Base-by-base conservation (phyloP, 306 rosid species). In the Lathyrus sativus region DNA sequence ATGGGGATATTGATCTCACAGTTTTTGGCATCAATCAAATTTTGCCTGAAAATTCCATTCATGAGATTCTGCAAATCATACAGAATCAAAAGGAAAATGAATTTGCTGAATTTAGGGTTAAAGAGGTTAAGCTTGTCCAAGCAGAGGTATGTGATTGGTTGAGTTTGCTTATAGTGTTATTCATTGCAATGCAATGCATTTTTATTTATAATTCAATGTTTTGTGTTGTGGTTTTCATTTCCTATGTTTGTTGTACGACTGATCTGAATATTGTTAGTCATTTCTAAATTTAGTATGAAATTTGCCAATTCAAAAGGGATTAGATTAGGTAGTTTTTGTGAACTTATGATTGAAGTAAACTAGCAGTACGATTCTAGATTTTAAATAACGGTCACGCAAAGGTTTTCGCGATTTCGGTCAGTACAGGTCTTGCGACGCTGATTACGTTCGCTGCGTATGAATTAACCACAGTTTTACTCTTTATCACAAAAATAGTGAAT, bases 1-100 rank as follows among this genome's bases (percentile, higher is more conserved):
- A 92, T 84, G 98, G 96, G 26, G 98, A 92, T 67, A 87, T 92
- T 79, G 96, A 92, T 82, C 75, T 92, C 31, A 81, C 92, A 14
- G 80, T 76, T 67, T 89, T 92, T 68, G 62, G 89, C 69, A 46
- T 67, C 50, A 70, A 71, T 49, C 80, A 78, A 67, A 53, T 9
- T 72, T 65, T 70, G 73, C 81, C 78, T 70, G 92, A 87, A 22
- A 63, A 57, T 29, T 84, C 87, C 83, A 84, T 91, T 42, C 73
- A 74, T 65, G 71, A 81, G 31, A 87, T 89, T 46, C 79, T 72
- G 0, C 67, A 68, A 72, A 53, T 81, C 75, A 79, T 91, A 62
- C 70, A 84, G 68, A 84, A 13, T 8, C 85, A 92, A 80, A 75
- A 62, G 78, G 85, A 74, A 54, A 89, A 80, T 6, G 71, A 76